Evolutionary conservation across 2,329 filamentous ascomycete genomes (phyloP).

Genomic region (Tympanopsis confertula): DNA sequence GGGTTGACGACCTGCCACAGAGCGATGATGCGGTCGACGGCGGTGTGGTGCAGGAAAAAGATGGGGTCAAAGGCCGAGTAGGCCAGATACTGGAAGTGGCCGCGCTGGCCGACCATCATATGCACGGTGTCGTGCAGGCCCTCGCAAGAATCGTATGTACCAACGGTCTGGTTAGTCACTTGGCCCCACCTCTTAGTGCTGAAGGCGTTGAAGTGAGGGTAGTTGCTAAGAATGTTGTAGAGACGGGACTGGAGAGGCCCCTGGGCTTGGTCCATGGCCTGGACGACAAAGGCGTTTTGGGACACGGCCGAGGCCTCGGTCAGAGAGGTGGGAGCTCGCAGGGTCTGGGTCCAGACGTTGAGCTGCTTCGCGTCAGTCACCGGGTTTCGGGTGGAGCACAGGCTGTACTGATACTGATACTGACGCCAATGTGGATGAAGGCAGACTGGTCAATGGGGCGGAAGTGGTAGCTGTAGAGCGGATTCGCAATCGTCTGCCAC

Average conservation of each 20-base stretch:
- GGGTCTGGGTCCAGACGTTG: constrained; percentile 45
- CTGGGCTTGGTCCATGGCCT: constrained; percentile 37
- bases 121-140: constrained; percentile 54
- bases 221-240: constrained; percentile 56
- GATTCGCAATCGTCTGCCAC: constrained; percentile 43
- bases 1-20: constrained; percentile 70
- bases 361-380: constrained; percentile 26
- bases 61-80: constrained; percentile 71
- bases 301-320: constrained; percentile 31
- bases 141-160: constrained; percentile 51
- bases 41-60: constrained; percentile 68
- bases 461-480: constrained; percentile 49
- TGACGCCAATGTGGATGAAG: constrained; percentile 47
- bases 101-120: constrained; percentile 42
- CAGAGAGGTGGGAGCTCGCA: constrained; percentile 37
- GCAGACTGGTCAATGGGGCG: constrained; percentile 44
- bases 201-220: constrained; percentile 56
- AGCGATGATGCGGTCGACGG: constrained; percentile 64
- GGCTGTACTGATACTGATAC: constrained; percentile 11
- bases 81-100: constrained; percentile 60
- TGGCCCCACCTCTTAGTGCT: constrained; percentile 56
- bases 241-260: constrained; percentile 48
- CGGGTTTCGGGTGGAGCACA: background rate
- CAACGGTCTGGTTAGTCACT: constrained; percentile 23
- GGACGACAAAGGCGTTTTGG: constrained; percentile 44